These are phyloP conservation scores for Apiospora aurea DNA, from an alignment of 2,329 filamentous ascomycete species.

Conservation along the genomic window DNA sequence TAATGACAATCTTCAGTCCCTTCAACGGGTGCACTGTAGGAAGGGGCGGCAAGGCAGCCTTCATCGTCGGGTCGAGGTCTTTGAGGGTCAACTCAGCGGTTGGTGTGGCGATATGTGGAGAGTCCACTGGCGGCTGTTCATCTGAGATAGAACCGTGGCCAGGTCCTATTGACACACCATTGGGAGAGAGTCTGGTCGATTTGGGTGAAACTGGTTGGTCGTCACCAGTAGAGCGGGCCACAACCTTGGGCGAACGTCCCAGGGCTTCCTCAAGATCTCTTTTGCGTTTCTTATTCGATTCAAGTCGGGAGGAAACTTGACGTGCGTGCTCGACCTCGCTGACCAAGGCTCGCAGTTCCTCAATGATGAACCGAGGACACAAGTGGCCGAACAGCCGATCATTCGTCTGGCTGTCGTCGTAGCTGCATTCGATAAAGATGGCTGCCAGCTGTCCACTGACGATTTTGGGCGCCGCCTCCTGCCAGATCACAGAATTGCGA, in stretches of 20 bases:
- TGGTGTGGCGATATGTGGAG: conserved; percentile 55
- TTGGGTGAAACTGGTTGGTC: conserved; percentile 62
- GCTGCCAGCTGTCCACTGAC: conserved; percentile 73
- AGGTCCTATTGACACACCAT: neutral
- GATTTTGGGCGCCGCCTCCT: conserved; percentile 86
- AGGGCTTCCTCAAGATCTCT: conserved; percentile 51
- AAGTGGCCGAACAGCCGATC: conserved; percentile 88
- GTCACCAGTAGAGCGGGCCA: conserved; percentile 33
- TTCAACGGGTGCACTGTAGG: conserved; percentile 59
- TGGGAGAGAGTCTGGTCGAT: conserved; percentile 44
- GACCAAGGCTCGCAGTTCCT: conserved; percentile 78
- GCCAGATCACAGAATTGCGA: conserved; percentile 84
- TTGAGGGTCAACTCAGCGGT: conserved; percentile 54
- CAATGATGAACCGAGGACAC: conserved; percentile 80
- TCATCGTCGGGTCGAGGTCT: conserved; percentile 41
- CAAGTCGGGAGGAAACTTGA: conserved; percentile 50
- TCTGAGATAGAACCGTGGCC: neutral
- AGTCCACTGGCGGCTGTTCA: conserved; percentile 34
- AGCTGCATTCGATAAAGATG: conserved; percentile 96
- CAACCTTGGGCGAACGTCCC: conserved; percentile 29
- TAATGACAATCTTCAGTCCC: conserved; percentile 83
- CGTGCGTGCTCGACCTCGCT: conserved; percentile 68
- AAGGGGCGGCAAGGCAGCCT: conserved; percentile 30
- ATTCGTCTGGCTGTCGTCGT: conserved; percentile 80
- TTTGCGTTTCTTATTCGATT: conserved; percentile 69